phyloP scores from a whole-genome alignment of 2,329 filamentous ascomycete genomes.

The Fusarium ambrosium region DNA sequence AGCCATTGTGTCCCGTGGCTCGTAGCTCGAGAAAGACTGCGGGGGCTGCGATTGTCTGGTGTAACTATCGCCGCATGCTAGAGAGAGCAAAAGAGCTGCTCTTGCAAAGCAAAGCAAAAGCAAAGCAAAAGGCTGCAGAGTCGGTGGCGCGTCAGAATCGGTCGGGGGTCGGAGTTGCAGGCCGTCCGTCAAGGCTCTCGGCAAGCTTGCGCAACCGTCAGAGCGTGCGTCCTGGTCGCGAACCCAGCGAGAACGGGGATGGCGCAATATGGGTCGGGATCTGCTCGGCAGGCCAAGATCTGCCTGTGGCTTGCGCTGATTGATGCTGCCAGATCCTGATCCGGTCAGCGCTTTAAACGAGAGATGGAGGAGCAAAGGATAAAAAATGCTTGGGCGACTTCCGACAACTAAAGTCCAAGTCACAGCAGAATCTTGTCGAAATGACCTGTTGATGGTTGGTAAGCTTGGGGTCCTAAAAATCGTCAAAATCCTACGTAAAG shows the following conservation, averaged over 20 bases:
- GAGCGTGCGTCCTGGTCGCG: conserved; percentile 19
- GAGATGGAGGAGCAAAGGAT: not conserved
- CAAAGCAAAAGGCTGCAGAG: conserved; percentile 1
- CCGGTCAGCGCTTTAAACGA: conserved; percentile 18
- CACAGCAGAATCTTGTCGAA: conserved; percentile 37
- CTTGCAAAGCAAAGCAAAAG: not conserved
- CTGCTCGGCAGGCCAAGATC: conserved; percentile 15
- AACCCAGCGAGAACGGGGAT: conserved; percentile 5
- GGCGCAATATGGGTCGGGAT: conserved; percentile 13
- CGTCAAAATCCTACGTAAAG: conserved; percentile 23
- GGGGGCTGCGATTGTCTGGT: conserved; percentile 58
- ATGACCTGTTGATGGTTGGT: conserved; percentile 35
- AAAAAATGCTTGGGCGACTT: conserved; percentile 28
- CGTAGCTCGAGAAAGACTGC: conserved; percentile 18
- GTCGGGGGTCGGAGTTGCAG: not conserved
- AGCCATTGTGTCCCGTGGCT: conserved; percentile 45
- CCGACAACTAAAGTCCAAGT: conserved; percentile 11
- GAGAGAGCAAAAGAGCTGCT: conserved; percentile 26
- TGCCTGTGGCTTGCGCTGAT: not conserved
- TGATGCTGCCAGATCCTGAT: conserved; percentile 18
- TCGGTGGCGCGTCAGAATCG: conserved; percentile 30
- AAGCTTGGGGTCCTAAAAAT: conserved; percentile 35
- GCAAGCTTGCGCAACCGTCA: conserved; percentile 39
- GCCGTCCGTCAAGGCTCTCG: conserved; percentile 21
- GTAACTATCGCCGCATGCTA: conserved; percentile 56